Evolutionary conservation across 768 basidiomycete species (phyloP).

Genomic region (Royoungia palumana): DNA sequence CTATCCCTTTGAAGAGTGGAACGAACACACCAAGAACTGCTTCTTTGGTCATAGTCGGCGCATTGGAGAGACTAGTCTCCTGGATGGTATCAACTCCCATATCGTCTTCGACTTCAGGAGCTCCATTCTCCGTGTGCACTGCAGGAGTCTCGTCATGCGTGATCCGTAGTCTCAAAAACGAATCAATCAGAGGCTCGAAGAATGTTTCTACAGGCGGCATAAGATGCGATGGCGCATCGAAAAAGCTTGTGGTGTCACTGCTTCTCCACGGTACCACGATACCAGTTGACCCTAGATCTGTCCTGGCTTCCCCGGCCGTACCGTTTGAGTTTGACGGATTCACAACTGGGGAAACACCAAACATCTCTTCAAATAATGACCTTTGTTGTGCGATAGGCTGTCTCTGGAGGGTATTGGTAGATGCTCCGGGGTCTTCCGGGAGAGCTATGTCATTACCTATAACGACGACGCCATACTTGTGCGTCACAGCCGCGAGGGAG

Average conservation of each 20-base stretch:
- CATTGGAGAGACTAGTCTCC: constrained; percentile 17
- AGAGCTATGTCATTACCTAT: constrained; percentile 57
- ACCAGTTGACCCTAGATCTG: constrained; percentile 13
- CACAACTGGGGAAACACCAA: constrained; percentile 71
- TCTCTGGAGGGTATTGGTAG: constrained; percentile 37
- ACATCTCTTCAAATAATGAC: constrained; percentile 88
- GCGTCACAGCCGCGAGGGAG: constrained; percentile 68
- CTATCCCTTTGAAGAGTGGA: constrained; percentile 54
- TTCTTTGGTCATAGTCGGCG: constrained; percentile 40
- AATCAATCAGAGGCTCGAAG: constrained; percentile 60
- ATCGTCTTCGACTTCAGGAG: constrained; percentile 39
- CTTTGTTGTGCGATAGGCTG: constrained; percentile 34
- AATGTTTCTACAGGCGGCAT: constrained; percentile 70
- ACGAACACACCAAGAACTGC: constrained; percentile 59
- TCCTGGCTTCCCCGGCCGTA: constrained; percentile 11
- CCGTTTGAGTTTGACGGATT: constrained; percentile 25
- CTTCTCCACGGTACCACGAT: constrained; percentile 34
- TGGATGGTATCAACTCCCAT: constrained; percentile 41
- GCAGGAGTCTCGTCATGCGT: constrained; percentile 15
- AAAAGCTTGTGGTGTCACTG: constrained; percentile 46
- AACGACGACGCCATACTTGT: constrained; percentile 59
- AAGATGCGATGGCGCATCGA: constrained; percentile 71
- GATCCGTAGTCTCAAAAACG: constrained; percentile 39
- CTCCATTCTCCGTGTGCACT: constrained; percentile 17
- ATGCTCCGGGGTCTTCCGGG: constrained; percentile 41